Evolutionary conservation across 805 yeast species (phyloP), one percentile per base, ranked within the genome.

Genomic region (Dipodascus albidus): DNA sequence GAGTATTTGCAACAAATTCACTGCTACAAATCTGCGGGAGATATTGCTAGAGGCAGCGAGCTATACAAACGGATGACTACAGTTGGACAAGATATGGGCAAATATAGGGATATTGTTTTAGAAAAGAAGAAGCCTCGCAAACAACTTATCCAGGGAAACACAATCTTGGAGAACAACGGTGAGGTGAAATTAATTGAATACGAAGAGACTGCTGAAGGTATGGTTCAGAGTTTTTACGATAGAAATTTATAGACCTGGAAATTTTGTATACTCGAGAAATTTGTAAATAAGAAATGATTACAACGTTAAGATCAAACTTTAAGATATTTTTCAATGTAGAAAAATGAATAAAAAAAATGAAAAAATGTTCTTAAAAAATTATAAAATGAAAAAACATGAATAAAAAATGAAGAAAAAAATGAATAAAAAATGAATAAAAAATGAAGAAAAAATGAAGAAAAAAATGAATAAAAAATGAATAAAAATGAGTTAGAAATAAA

Each of bases 61-160:
- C 84, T 81, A 64, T 88, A 83, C 67, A 68, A 70, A 48, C 82
- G 80, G 23, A 82, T 82, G 69, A 82, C 95, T 15, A 73, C 76
- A 1, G 69, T 66, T 3, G 75, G 81, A 4, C 74, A 71, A 15
- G 86, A 84, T n/a, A 70, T 83, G 53, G 79, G 86, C 23, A 69
- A 74, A 57, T 84, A 76, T 64, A 78, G 96, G 70, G 83, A 81
- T 52, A 72, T 76, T 38, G 88, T 88, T 11, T 70, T 88, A 56
- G 70, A 72, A 49, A 83, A 85, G 65, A 85, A 87, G 69, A 73
- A 83, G 60, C 95, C 96, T 57, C 79, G 96, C 67, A 83, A 82
- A 67, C 95, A 87, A 66, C 77, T 83, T 59, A 80, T 88, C 54
- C 96, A 88, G 69, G 87, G 89, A 24, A 88, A 88, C 68, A 84